A percentile compares a stretch with the other conserved stretches of the same genome.
Conservation (phyloP, 2,329 filamentous ascomycete genomes). For the Trichoderma koningii region DNA sequence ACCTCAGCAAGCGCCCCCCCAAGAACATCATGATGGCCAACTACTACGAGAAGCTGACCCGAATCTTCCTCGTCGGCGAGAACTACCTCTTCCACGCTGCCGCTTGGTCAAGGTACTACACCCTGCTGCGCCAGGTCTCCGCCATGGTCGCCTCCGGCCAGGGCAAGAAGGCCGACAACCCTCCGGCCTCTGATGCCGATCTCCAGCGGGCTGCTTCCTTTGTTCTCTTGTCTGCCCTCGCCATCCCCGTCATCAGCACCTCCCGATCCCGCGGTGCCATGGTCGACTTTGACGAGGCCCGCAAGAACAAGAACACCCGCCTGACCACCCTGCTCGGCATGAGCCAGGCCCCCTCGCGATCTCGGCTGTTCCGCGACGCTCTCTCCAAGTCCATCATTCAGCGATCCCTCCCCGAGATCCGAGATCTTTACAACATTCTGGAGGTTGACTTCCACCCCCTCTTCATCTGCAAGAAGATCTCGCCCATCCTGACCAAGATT, state of each 20-base stretch:
- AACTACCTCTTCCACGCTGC: slow-evolving; percentile 99
- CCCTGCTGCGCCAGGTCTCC: slow-evolving; percentile 87
- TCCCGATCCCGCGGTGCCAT: slow-evolving; percentile 92
- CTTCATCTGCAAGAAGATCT: slow-evolving; percentile 99
- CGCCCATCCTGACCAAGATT: slow-evolving; percentile 91
- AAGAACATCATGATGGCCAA: slow-evolving; percentile 99
- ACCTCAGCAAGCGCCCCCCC: slow-evolving; percentile 93
- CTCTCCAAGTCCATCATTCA: slow-evolving; percentile 92
- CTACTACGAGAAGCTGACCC: slow-evolving; percentile 99
- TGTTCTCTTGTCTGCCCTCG: slow-evolving; percentile 88
- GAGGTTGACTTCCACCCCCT: slow-evolving; percentile 99
- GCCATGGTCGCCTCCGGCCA: slow-evolving; percentile 80
- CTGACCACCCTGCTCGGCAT: slow-evolving; percentile 95
- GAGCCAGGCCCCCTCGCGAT: slow-evolving; percentile 83
- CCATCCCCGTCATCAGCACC: slow-evolving; percentile 99
- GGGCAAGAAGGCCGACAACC: slow-evolving; percentile 92
- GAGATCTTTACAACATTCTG: slow-evolving; percentile 96
- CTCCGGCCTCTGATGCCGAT: slow-evolving; percentile 82
- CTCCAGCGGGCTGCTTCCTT: slow-evolving; percentile 94
- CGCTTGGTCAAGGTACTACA: slow-evolving; percentile 97
- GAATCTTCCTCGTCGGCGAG: slow-evolving; percentile 98
- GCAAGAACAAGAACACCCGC: slow-evolving; percentile 98
- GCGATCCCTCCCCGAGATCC: slow-evolving; percentile 90
- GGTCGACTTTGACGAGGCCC: slow-evolving; percentile 93
- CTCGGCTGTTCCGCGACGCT: slow-evolving; percentile 91